Percentiles rank a stretch among this genome's conserved stretches.
These are phyloP conservation scores for Rhizopus arrhizus DNA, from an alignment of 371 early-diverging fungal genomes.

Conservation along the genomic window DNA sequence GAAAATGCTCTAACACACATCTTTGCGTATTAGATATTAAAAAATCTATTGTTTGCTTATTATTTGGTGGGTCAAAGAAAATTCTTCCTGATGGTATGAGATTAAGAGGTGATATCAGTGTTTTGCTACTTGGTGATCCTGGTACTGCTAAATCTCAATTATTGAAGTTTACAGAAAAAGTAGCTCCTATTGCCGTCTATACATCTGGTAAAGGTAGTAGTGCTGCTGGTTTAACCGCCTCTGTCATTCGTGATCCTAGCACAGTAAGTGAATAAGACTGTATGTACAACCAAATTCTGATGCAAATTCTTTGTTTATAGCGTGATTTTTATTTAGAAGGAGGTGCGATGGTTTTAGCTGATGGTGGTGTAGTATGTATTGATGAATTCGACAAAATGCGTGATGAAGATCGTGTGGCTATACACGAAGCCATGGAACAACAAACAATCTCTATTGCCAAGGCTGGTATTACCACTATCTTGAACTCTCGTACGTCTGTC, in stretches of 20 bases:
- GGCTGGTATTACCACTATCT: constrained; percentile 99
- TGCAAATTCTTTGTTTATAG: constrained; percentile 28
- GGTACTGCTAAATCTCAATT: constrained; percentile 99
- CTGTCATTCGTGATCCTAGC: constrained; percentile 90
- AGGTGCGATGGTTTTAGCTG: constrained; percentile 99
- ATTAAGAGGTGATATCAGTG: constrained; percentile 98
- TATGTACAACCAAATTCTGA: not conserved
- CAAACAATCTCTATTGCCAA: constrained; percentile 99
- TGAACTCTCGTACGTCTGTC: constrained; percentile 98
- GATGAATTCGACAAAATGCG: constrained; percentile 99
- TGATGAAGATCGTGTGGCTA: constrained; percentile 99
- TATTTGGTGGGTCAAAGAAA: constrained; percentile 98
- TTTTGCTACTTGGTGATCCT: constrained; percentile 99
- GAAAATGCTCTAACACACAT: not conserved
- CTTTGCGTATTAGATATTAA: constrained; percentile 85
- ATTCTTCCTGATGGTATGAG: constrained; percentile 95
- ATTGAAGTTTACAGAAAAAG: constrained; percentile 98
- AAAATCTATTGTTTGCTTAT: constrained; percentile 94
- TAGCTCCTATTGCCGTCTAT: constrained; percentile 96
- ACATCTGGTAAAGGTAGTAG: constrained; percentile 98
- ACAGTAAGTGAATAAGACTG: constrained; percentile 56
- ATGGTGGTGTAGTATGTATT: constrained; percentile 99
- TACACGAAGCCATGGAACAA: constrained; percentile 99
- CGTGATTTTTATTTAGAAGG: constrained; percentile 99
- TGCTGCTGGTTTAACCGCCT: constrained; percentile 99